These are phyloP conservation scores for Diversispora eburnea DNA, from an alignment of 192 early-diverging fungal genomes.

Conservation along the genomic window DNA sequence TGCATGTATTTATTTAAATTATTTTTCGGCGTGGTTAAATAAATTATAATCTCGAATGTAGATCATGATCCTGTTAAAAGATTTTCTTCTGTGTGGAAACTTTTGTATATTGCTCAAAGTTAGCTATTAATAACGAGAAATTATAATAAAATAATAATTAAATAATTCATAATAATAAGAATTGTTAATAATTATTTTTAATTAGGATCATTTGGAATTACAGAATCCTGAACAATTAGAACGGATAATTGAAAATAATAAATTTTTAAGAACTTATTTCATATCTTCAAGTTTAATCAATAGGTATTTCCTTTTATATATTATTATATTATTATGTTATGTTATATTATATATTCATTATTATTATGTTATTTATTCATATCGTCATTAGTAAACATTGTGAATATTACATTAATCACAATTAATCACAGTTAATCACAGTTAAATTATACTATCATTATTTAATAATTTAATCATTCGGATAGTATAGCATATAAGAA, in stretches of 20 bases:
- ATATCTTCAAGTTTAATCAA: slow-evolving; percentile 51
- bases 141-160: too few relatives aligned
- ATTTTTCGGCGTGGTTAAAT: slow-evolving; percentile 42
- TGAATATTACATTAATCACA: too few relatives aligned
- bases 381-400: too few relatives aligned
- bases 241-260: slow-evolving; percentile 55
- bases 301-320: slow-evolving; percentile 53
- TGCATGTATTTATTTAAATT: too few relatives aligned
- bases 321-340: slow-evolving; percentile 26
- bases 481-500: slow-evolving; percentile 10
- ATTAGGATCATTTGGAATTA: slow-evolving; percentile 25
- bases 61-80: slow-evolving; percentile 43
- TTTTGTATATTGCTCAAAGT: slow-evolving; percentile 71
- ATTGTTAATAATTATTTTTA: neutral
- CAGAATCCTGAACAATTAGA: slow-evolving; percentile 42
- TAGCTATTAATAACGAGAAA: too few relatives aligned
- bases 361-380: neutral
- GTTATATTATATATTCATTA: neutral
- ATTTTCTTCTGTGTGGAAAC: slow-evolving; percentile 46
- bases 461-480: slow-evolving; percentile 3
- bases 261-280: slow-evolving; percentile 52
- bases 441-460: neutral
- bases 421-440: too few relatives aligned
- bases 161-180: neutral
- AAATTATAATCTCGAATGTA: slow-evolving; percentile 36